phyloP scores from a whole-genome alignment of 1,284 basidiomycete genomes.

The Peniophora sp. region DNA sequence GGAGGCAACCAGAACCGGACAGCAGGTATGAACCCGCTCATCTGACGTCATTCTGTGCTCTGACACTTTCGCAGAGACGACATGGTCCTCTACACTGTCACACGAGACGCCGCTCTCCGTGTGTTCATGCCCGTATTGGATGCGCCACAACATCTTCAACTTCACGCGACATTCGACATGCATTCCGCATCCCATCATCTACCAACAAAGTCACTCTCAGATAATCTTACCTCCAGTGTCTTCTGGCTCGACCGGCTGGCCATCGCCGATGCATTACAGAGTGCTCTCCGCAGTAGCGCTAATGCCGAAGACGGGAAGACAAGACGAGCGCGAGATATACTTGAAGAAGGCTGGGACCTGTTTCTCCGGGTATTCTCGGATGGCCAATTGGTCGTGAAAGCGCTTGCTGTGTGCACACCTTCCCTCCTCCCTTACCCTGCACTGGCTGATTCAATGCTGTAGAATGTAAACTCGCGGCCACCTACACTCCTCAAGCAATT shows the following conservation, averaged over 20 bases:
- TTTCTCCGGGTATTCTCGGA: slow-evolving; percentile 68
- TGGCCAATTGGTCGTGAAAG: slow-evolving; percentile 64
- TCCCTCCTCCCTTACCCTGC: neutral
- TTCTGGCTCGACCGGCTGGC: slow-evolving; percentile 60
- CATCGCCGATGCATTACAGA: slow-evolving; percentile 40
- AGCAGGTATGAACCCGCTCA: slow-evolving; percentile 44
- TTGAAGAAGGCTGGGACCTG: slow-evolving; percentile 70
- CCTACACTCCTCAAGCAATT: slow-evolving; percentile 79
- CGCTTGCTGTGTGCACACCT: slow-evolving; percentile 55
- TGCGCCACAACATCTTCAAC: slow-evolving; percentile 75
- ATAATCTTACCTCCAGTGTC: slow-evolving; percentile 35
- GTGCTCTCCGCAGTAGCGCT: slow-evolving; percentile 23
- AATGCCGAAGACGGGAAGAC: slow-evolving; percentile 31
- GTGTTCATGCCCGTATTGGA: slow-evolving; percentile 87
- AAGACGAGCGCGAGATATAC: slow-evolving; percentile 48
- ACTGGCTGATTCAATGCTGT: neutral
- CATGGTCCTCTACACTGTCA: slow-evolving; percentile 69
- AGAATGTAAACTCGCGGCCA: slow-evolving; percentile 86
- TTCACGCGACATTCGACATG: slow-evolving; percentile 70
- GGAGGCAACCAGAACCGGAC: slow-evolving; percentile 59
- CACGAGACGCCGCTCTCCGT: slow-evolving; percentile 67
- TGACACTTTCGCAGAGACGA: slow-evolving; percentile 46
- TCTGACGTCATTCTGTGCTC: slow-evolving; percentile 2
- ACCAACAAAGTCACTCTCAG: slow-evolving; percentile 19
- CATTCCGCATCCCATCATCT: slow-evolving; percentile 39